Percentiles rank a stretch among this genome's conserved stretches.
These are phyloP conservation scores for Oryza nivara DNA, from an alignment of 176 grass and related monocot genomes.

Conservation along the genomic window DNA sequence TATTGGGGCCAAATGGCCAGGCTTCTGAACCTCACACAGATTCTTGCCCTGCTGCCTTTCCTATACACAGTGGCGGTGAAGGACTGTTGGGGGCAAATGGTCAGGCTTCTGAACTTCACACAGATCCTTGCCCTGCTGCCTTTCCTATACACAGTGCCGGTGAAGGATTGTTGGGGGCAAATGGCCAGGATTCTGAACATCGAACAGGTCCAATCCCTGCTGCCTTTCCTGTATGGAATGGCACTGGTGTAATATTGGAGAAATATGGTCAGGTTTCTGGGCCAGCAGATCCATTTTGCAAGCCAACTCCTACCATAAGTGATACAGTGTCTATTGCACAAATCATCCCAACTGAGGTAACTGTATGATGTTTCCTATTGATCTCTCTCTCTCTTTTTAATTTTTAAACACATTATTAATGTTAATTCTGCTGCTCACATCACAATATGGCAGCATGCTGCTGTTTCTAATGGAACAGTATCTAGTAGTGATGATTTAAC, in stretches of 20 bases:
- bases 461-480: conserved; percentile 18
- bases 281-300: neutral
- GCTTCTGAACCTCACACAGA: neutral
- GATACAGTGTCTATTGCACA: conserved; percentile 3
- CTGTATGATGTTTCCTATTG: conserved; percentile 13
- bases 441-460: conserved; percentile 37
- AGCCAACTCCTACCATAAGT: conserved; percentile 18
- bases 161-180: conserved; percentile 14
- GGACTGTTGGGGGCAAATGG: conserved; percentile 4
- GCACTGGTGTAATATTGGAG: neutral
- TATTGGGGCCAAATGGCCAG: neutral
- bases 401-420: neutral
- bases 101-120: neutral
- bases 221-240: conserved; percentile 1
- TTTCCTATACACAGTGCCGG: neutral
- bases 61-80: neutral
- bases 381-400: neutral
- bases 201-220: neutral
- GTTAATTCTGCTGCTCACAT: conserved; percentile 23
- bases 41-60: neutral
- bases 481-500: neutral
- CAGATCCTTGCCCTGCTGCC: neutral
- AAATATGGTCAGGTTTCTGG: conserved; percentile 10
- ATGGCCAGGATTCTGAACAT: conserved; percentile 7
- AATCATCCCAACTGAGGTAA: conserved; percentile 39